phyloP scores from a whole-genome alignment of 2,329 filamentous ascomycete genomes.

The Trichoderma atrobrunneum region DNA sequence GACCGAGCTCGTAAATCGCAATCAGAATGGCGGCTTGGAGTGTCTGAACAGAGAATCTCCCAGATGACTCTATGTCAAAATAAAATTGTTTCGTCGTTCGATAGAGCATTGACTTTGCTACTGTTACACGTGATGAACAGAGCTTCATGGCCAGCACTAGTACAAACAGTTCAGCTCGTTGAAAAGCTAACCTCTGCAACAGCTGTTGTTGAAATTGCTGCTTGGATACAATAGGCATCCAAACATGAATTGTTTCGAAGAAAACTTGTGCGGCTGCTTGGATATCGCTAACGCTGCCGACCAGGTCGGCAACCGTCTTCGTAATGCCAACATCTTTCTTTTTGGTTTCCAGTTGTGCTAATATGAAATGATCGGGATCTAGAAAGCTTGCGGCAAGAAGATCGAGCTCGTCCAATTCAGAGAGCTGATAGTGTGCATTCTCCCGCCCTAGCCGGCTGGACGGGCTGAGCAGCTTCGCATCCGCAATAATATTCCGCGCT shows the following conservation, averaged over 20 bases:
- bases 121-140: neutral
- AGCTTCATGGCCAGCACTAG: slow-evolving; percentile 5
- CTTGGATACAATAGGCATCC: slow-evolving; percentile 10
- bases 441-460: neutral
- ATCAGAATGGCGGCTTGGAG: neutral
- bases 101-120: neutral
- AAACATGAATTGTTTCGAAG: neutral
- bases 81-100: neutral
- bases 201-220: neutral
- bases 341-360: neutral
- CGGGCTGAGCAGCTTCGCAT: neutral
- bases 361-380: slow-evolving; percentile 1
- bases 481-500: neutral
- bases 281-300: neutral
- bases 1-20: neutral
- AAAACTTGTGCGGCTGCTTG: neutral
- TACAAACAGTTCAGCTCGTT: neutral
- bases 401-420: neutral
- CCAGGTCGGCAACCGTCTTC: neutral
- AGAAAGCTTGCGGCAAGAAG: slow-evolving; percentile 12
- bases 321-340: neutral
- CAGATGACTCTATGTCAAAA: neutral
- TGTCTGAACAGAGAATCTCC: neutral
- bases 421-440: neutral
- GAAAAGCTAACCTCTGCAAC: neutral